Percentiles rank a stretch among this genome's conserved stretches.
phyloP scores from a whole-genome alignment of 208 protist genomes.

The Acanthamoeba comandoni region DNA sequence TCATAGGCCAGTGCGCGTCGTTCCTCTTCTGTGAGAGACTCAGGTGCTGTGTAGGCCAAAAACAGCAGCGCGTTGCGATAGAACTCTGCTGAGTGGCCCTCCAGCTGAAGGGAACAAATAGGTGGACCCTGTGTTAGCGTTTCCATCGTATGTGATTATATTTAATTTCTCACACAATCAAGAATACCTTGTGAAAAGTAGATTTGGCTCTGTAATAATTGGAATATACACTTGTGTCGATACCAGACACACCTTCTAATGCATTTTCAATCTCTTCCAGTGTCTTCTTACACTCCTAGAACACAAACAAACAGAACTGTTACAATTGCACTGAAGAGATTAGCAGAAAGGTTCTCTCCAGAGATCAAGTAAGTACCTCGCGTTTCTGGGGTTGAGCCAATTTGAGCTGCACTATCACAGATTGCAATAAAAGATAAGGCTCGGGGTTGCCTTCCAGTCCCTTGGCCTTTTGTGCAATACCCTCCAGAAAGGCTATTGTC shows the following conservation, averaged over 20 bases:
- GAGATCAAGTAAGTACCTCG: neutral
- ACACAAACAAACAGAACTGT: too few species aligned
- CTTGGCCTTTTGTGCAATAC: slow-evolving; percentile 18
- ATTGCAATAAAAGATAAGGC: slow-evolving; percentile 52
- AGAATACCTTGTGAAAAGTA: slow-evolving; percentile 56
- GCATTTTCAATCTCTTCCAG: slow-evolving; percentile 43
- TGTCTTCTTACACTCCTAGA: slow-evolving; percentile 25
- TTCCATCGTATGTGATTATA: too few species aligned
- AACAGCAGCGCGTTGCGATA: slow-evolving; percentile 88
- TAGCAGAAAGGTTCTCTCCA: too few species aligned
- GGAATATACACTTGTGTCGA: slow-evolving; percentile 60
- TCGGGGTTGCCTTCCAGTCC: slow-evolving; percentile 24
- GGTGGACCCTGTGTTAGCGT: neutral
- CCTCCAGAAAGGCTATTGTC: slow-evolving; percentile 24
- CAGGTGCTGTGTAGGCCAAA: slow-evolving; percentile 86
- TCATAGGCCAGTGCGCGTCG: slow-evolving; percentile 87
- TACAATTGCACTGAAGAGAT: too few species aligned
- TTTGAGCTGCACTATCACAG: slow-evolving; percentile 64
- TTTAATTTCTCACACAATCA: neutral
- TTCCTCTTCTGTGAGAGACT: slow-evolving; percentile 78
- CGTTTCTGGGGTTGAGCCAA: slow-evolving; percentile 41
- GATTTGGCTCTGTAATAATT: slow-evolving; percentile 65
- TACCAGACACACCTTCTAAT: slow-evolving; percentile 32
- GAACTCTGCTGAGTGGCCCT: slow-evolving; percentile 86
- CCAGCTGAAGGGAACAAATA: slow-evolving; percentile 52